Percentiles rank a stretch among this genome's conserved stretches.
phyloP scores from a whole-genome alignment of 2,329 filamentous ascomycete species.

The Pestalotiopsis sp. region DNA sequence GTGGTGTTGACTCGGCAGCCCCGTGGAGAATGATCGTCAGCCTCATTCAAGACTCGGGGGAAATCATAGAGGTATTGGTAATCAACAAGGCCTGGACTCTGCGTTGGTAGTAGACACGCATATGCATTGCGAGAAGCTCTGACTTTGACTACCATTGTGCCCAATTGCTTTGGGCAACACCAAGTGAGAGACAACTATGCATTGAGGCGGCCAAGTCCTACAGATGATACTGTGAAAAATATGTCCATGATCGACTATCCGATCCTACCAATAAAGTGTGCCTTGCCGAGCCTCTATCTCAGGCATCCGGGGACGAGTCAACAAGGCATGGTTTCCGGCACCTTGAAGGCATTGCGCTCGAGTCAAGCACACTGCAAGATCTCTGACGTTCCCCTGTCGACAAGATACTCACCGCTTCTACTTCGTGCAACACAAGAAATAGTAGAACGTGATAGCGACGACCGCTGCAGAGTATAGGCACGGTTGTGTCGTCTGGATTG shows the following conservation, averaged over 20 bases:
- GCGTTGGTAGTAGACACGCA: no score
- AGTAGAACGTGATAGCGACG: no score
- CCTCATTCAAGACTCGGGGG: background rate
- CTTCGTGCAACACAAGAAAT: background rate
- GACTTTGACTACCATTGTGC: no score
- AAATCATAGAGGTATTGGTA: background rate
- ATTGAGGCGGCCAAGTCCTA: background rate
- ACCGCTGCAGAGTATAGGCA: no score
- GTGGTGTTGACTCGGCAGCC: background rate
- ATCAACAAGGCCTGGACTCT: no score
- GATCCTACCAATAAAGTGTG: background rate
- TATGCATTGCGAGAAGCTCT: no score
- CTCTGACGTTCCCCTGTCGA: background rate
- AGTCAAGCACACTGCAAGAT: background rate
- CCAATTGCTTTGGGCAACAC: no score
- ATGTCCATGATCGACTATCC: background rate
- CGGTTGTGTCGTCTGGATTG: no score
- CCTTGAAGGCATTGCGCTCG: background rate
- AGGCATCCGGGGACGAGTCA: background rate
- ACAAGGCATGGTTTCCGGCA: background rate
- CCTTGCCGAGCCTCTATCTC: background rate
- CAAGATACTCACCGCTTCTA: background rate
- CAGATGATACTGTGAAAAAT: background rate
- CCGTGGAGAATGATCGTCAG: background rate
- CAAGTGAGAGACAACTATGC: background rate